phyloP scores from a whole-genome alignment of 2,329 filamentous ascomycete species.

The Boeremia lycopersici region DNA sequence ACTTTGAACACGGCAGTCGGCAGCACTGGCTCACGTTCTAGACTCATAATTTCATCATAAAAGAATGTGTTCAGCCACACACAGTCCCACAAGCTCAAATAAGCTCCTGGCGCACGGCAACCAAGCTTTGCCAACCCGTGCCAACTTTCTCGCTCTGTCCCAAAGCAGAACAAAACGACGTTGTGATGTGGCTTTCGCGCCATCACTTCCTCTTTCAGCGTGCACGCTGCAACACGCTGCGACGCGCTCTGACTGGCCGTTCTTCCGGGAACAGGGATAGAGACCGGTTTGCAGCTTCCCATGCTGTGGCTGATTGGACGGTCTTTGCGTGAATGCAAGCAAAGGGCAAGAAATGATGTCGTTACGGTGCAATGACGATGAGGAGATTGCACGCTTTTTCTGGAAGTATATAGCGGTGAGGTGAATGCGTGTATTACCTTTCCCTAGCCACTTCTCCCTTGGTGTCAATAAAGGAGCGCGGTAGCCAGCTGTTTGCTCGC shows the following conservation, averaged over 20 bases:
- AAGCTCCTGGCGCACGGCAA: conserved; percentile 22
- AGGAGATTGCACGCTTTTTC: not conserved
- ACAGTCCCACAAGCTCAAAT: conserved; percentile 14
- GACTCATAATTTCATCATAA: conserved; percentile 17
- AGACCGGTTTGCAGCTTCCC: conserved; percentile 40
- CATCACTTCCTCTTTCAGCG: conserved; percentile 11
- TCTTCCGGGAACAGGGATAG: conserved; percentile 24
- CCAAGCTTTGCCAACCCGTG: conserved; percentile 30
- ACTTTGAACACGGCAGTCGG: conserved; percentile 6
- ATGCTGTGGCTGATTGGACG: conserved; percentile 15
- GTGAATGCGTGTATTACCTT: not conserved
- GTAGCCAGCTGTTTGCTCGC: conserved; percentile 10
- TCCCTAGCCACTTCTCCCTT: conserved; percentile 2
- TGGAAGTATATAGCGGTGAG: conserved; percentile 12
- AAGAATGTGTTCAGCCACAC: conserved; percentile 27
- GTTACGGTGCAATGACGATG: conserved; percentile 15
- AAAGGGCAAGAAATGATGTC: conserved; percentile 26
- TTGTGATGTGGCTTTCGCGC: conserved; percentile 12
- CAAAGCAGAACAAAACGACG: conserved; percentile 4
- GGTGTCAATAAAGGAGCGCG: conserved; percentile 5
- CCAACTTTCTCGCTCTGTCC: conserved; percentile 13
- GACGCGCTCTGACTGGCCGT: conserved; percentile 12
- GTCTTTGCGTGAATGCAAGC: not conserved
- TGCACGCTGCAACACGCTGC: not conserved
- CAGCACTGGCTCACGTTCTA: conserved; percentile 9